Evolutionary conservation across 495 filamentous ascomycete genomes (phyloP), one percentile per base, ranked within the genome.

Genomic region (Aspergillus wentii): DNA sequence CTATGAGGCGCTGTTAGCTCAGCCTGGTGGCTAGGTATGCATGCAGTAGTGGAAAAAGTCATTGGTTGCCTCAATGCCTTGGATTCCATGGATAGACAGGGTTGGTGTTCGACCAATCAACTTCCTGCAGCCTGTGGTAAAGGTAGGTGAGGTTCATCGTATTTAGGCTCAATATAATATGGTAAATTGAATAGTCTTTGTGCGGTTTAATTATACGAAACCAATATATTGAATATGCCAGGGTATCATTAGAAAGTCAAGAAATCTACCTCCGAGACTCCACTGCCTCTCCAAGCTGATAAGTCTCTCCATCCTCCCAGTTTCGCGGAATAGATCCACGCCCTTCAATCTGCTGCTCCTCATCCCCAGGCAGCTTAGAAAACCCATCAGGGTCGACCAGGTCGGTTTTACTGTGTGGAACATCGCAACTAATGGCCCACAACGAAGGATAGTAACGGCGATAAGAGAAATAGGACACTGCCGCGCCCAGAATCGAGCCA

Each of bases 401-500:
- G 23, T 72, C 73, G 8, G 55, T 53, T 25, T 57, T 72, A 8
- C 76, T 70, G 41, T 74, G 76, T 8, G 81, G 76, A 2, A 59
- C 57, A 39, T 80, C 72, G 46, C 81, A 83, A 19, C 46, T 43
- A 14, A 41, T 38, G 9, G 62, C 69, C 16, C 64, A 53, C 41
- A 84, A 48, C 4, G 61, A 40, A 1, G 80, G 80, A 50, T 76
- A 85, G 49, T 83, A 83, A 35, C 80, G 72, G 43, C 86, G 65
- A 51, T 95, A 98, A 17, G 82, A 88, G 62, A 88, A 94, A 51
- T 83, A 85, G 13, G 86, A 80, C 8, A 96, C 66, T 5, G 66
- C 54, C 44, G 82, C 72, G 1, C 92, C 92, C 9, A 99, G 67
- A 19, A 85, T 41, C 1, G 76, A 80, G 1, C 92, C 92, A 11